These are phyloP conservation scores for Gossypium armourianum DNA, from an alignment of 441 rosid species.

Conservation along the genomic window DNA sequence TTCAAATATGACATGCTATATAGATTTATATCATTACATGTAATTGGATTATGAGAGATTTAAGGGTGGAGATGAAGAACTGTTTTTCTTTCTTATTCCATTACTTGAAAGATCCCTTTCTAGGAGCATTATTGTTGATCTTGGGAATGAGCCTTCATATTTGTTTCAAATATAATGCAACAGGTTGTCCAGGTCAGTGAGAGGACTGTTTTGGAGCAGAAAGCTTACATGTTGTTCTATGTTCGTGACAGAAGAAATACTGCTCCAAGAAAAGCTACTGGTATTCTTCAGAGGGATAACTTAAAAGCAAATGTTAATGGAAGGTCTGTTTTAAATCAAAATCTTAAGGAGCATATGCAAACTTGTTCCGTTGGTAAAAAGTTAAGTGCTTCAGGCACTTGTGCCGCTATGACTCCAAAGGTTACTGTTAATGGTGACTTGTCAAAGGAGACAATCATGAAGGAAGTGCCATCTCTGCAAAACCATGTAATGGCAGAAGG, in stretches of 20 bases:
- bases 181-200: slow-evolving; percentile 78
- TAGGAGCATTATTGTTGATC: slow-evolving; percentile 5
- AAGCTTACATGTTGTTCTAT: slow-evolving; percentile 95
- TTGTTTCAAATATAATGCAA: slow-evolving; percentile 15
- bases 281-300: slow-evolving; percentile 34
- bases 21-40: neutral
- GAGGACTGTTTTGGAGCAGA: slow-evolving; percentile 64
- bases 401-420: slow-evolving; percentile 23
- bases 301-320: slow-evolving; percentile 28
- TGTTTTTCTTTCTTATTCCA: neutral
- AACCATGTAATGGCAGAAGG: slow-evolving; percentile 14
- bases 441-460: slow-evolving; percentile 22
- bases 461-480: slow-evolving; percentile 20
- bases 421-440: slow-evolving; percentile 15
- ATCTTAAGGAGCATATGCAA: slow-evolving; percentile 24
- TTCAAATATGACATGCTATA: neutral
- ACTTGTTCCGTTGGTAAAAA: slow-evolving; percentile 25
- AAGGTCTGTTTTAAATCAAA: slow-evolving; percentile 32
- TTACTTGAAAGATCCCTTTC: neutral
- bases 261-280: slow-evolving; percentile 33
- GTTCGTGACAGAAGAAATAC: slow-evolving; percentile 62
- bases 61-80: neutral
- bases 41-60: neutral
- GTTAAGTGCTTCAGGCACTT: slow-evolving; percentile 17
- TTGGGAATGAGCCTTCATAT: neutral